Conservation (phyloP, 1,139 yeast genomes). For the Hemisphaericaspora xylanilytica region DNA sequence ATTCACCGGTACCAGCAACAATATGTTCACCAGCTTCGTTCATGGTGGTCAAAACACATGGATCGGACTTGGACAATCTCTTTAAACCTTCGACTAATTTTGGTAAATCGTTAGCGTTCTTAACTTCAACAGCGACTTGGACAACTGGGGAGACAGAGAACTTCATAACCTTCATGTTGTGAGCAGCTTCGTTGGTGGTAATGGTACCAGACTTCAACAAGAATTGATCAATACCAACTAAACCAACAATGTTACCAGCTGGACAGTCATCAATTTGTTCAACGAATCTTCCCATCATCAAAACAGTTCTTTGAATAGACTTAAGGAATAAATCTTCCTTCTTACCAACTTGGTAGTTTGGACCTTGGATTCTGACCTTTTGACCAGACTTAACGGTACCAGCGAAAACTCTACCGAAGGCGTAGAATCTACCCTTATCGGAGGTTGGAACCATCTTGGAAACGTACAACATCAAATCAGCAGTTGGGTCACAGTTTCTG, state of each 20-base stretch:
- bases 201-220: conserved; percentile 99
- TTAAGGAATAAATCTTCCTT: conserved; percentile 96
- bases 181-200: conserved; percentile 94
- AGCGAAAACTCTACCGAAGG: conserved; percentile 99
- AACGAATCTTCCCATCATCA: conserved; percentile 99
- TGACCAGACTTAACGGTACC: conserved; percentile 99
- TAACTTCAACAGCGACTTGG: conserved; percentile 98
- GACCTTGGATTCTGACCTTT: conserved; percentile 99
- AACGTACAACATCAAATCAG: conserved; percentile 98
- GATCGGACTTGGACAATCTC: conserved; percentile 99
- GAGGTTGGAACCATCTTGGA: conserved; percentile 99
- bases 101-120: conserved; percentile 99
- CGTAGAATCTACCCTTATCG: conserved; percentile 99
- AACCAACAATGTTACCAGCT: conserved; percentile 99
- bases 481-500: conserved; percentile 98
- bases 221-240: conserved; percentile 99
- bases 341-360: conserved; percentile 98
- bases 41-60: conserved; percentile 90
- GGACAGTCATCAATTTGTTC: conserved; percentile 99
- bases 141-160: conserved; percentile 99
- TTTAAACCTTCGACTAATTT: conserved; percentile 99
- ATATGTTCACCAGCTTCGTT: conserved; percentile 98
- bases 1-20: conserved; percentile 99
- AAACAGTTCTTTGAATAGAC: conserved; percentile 98
- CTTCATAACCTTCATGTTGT: conserved; percentile 99